phyloP scores from a whole-genome alignment of 208 protist species.

The Leishmania arabica region DNA sequence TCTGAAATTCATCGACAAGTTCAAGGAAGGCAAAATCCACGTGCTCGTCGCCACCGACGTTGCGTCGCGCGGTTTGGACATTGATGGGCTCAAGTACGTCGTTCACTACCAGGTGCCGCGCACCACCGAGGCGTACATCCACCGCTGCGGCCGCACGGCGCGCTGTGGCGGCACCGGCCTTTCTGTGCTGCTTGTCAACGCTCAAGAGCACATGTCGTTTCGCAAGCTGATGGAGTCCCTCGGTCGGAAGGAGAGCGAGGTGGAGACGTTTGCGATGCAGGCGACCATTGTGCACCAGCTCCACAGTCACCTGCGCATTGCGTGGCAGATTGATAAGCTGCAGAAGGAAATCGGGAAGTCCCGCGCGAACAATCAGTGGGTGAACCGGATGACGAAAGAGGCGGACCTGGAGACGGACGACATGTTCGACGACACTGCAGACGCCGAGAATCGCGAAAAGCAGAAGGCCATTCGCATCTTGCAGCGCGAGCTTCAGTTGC shows the following conservation, averaged over 20 bases:
- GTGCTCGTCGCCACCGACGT: conserved; percentile 94
- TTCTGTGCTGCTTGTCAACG: conserved; percentile 82
- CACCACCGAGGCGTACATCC: conserved; percentile 95
- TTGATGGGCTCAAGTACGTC: conserved; percentile 95
- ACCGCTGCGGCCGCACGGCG: conserved; percentile 97
- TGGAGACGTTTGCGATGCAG: conserved; percentile 85
- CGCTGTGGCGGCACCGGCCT: conserved; percentile 86
- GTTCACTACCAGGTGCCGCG: conserved; percentile 98
- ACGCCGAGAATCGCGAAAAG: conserved; percentile 72
- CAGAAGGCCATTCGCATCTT: conserved; percentile 79
- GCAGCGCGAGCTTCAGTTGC: conserved; percentile 55
- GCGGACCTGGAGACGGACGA: conserved; percentile 84
- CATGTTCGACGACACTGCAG: conserved; percentile 80
- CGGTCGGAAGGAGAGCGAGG: conserved; percentile 52
- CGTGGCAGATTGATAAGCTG: conserved; percentile 88
- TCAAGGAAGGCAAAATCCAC: conserved; percentile 63
- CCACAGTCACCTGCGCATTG: conserved; percentile 71
- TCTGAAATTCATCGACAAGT: conserved; percentile 97
- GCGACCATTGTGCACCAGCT: conserved; percentile 83
- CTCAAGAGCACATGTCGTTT: conserved; percentile 89
- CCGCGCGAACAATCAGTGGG: conserved; percentile 67
- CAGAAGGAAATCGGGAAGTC: conserved; percentile 86
- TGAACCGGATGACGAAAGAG: conserved; percentile 70
- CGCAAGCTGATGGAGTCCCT: conserved; percentile 83
- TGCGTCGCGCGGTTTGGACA: conserved; percentile 94